Conservation (phyloP, 805 yeast species). For the Wickerhamiella siamensis region DNA sequence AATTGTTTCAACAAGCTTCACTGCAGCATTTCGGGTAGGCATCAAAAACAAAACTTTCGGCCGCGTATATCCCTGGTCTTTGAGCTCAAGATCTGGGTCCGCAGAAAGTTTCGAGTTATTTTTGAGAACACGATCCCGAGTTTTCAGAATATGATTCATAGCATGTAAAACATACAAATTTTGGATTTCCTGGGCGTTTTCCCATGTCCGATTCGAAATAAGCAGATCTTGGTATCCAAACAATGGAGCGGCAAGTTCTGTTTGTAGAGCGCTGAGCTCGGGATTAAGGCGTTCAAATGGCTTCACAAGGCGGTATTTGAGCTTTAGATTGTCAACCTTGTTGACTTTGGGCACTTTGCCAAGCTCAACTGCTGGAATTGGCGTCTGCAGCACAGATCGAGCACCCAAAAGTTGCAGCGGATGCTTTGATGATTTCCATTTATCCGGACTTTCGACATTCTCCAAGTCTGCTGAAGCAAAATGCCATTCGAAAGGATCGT, state of each 20-base stretch:
- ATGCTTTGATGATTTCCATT: constrained; percentile 17
- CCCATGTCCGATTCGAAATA: constrained; percentile 39
- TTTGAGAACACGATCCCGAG: constrained; percentile 71
- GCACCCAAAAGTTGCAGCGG: constrained; percentile 16
- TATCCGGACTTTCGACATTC: constrained; percentile 22
- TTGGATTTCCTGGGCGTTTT: constrained; percentile 40
- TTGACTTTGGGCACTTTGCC: neutral
- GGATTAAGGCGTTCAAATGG: constrained; percentile 24
- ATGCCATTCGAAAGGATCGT: constrained; percentile 69
- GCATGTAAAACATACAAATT: constrained; percentile 56
- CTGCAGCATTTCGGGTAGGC: constrained; percentile 74
- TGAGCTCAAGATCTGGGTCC: constrained; percentile 31
- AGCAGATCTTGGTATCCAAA: constrained; percentile 60
- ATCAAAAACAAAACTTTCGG: constrained; percentile 72
- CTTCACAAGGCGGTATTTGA: constrained; percentile 32
- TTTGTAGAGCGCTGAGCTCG: constrained; percentile 33
- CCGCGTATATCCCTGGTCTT: constrained; percentile 93
- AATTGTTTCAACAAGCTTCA: constrained; percentile 48
- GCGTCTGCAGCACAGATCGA: constrained; percentile 12
- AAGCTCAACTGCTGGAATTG: neutral
- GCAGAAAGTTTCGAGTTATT: constrained; percentile 46
- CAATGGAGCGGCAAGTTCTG: constrained; percentile 44
- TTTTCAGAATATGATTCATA: constrained; percentile 70
- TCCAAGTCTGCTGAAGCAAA: constrained; percentile 36
- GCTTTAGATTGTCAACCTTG: constrained; percentile 4